Conservation (phyloP, 1,139 yeast genomes). For the Yamadazyma mexicana region DNA sequence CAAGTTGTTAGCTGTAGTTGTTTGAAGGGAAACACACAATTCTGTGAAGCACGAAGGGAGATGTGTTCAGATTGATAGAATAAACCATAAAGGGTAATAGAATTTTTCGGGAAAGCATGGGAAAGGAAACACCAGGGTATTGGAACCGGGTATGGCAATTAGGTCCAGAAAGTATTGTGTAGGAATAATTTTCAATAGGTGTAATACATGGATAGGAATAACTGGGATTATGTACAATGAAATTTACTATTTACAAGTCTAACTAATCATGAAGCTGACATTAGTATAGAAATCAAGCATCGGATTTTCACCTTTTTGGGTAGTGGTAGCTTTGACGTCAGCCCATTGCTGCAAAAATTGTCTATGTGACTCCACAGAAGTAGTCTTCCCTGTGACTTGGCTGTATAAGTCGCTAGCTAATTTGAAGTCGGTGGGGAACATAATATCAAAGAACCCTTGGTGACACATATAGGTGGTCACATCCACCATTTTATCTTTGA, state of each 20-base stretch:
- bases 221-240: slow-evolving; percentile 2
- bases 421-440: slow-evolving; percentile 81
- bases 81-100: too few species aligned
- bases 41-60: too few species aligned
- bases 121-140: too few species aligned
- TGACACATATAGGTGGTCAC: slow-evolving; percentile 74
- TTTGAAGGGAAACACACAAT: slow-evolving; percentile 1
- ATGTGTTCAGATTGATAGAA: too few species aligned
- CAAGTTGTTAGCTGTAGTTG: slow-evolving; percentile 17
- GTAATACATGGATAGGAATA: not conserved
- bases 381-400: slow-evolving; percentile 62
- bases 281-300: slow-evolving; percentile 77
- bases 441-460: slow-evolving; percentile 83
- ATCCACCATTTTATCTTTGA: slow-evolving; percentile 67
- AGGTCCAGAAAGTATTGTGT: slow-evolving; percentile 1
- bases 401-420: slow-evolving; percentile 62
- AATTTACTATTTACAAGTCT: slow-evolving; percentile 7
- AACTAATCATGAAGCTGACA: slow-evolving; percentile 68
- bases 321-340: slow-evolving; percentile 63
- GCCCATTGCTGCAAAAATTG: slow-evolving; percentile 75
- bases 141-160: not conserved
- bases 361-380: slow-evolving; percentile 57
- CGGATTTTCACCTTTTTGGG: slow-evolving; percentile 84
- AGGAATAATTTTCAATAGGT: not conserved
- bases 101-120: too few species aligned